Evolutionary conservation across 176 grass and related monocot genomes (phyloP).

Genomic region (Canna indica): DNA sequence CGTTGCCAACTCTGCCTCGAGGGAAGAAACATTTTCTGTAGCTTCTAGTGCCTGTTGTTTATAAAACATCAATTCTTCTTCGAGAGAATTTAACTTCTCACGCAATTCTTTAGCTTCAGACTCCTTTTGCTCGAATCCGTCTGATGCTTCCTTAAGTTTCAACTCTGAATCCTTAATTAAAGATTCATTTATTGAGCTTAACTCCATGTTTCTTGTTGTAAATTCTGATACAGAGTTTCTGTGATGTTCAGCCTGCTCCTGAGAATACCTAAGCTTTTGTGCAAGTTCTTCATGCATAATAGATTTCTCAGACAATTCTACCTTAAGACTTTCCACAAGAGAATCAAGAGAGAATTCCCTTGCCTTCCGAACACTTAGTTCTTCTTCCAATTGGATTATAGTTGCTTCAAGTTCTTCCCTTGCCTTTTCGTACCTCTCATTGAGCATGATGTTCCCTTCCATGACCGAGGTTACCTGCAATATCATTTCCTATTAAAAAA

Average conservation of each 20-base stretch:
- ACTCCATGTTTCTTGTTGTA: conserved; percentile 60
- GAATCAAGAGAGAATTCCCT: conserved; percentile 14
- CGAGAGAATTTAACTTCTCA: conserved; percentile 38
- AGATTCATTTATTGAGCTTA: conserved; percentile 56
- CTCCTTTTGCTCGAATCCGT: conserved; percentile 47
- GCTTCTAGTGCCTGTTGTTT: conserved; percentile 40
- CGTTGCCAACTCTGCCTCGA: conserved; percentile 63
- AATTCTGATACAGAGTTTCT: conserved; percentile 49
- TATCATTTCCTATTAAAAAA: conserved; percentile 1
- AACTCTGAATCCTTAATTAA: conserved; percentile 59
- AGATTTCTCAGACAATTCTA: conserved; percentile 37
- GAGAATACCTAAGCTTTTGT: conserved; percentile 53
- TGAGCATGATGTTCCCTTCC: conserved; percentile 56
- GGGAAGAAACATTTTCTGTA: conserved; percentile 43
- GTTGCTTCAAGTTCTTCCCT: conserved; percentile 62
- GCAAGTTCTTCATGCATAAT: conserved; percentile 65
- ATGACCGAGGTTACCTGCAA: conserved; percentile 47
- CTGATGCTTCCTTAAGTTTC: conserved; percentile 48
- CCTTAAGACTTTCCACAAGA: conserved; percentile 21
- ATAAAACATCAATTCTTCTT: conserved; percentile 48
- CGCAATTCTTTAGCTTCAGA: conserved; percentile 33
- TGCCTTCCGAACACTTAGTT: conserved; percentile 35
- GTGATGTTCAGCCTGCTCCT: conserved; percentile 65
- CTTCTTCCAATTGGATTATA: conserved; percentile 40
- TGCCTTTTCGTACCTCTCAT: conserved; percentile 45